These are phyloP conservation scores for Phaeosphaeriaceae sp. DNA, from an alignment of 2,329 filamentous ascomycete species.

Conservation along the genomic window DNA sequence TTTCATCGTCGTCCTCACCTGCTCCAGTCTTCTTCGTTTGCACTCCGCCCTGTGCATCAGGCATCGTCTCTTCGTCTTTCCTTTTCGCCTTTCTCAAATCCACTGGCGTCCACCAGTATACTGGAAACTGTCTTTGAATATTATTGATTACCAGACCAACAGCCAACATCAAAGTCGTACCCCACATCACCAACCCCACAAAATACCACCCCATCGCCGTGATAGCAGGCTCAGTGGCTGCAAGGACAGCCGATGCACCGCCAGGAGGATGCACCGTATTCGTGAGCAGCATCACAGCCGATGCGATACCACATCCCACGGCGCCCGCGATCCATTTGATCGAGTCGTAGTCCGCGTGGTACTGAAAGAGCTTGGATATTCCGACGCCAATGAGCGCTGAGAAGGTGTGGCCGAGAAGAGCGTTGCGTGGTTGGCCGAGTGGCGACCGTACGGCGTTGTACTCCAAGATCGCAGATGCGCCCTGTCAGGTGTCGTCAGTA, in stretches of 20 bases:
- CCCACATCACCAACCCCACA: conserved; percentile 52
- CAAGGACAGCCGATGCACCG: conserved; percentile 57
- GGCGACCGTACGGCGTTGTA: conserved; percentile 57
- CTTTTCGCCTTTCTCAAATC: conserved; percentile 38
- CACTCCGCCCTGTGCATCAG: conserved; percentile 26
- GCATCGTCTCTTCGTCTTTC: conserved; percentile 32
- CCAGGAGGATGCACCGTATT: conserved; percentile 59
- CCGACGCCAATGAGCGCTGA: conserved; percentile 54
- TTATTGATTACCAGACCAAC: conserved; percentile 56
- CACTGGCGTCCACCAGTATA: conserved; percentile 58
- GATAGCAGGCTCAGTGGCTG: conserved; percentile 49
- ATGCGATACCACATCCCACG: conserved; percentile 52
- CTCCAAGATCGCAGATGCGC: conserved; percentile 56
- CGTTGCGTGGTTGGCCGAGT: conserved; percentile 56
- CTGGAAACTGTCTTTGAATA: conserved; percentile 54
- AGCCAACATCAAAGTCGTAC: conserved; percentile 50
- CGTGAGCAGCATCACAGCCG: conserved; percentile 55
- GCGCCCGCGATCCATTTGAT: conserved; percentile 56
- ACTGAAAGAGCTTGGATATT: conserved; percentile 55
- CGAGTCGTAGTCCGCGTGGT: conserved; percentile 45
- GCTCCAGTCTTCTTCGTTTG: conserved; percentile 23
- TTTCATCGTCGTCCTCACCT: conserved; percentile 11
- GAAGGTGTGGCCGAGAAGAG: conserved; percentile 54
- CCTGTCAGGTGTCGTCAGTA: conserved; percentile 33
- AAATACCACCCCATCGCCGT: conserved; percentile 56